A percentile compares a stretch with the other conserved stretches of the same genome.
Evolutionary conservation across 2,329 filamentous ascomycete species (phyloP).

Genomic region (Biscogniauxia mediterranea): DNA sequence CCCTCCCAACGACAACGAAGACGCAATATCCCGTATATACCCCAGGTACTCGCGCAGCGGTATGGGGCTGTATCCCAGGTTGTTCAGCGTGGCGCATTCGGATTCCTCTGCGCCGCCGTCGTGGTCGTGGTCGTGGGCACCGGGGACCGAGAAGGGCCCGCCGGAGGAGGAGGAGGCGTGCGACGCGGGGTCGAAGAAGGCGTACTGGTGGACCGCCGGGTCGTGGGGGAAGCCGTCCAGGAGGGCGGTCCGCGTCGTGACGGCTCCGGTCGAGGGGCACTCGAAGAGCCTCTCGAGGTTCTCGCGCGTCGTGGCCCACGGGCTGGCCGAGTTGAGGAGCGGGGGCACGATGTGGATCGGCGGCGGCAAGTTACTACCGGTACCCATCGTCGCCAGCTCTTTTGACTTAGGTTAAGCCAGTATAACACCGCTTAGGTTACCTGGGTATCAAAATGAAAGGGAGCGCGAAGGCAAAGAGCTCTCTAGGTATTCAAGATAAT

Average conservation of each 20-base stretch:
- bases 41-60: conserved; percentile 57
- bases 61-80: conserved; percentile 70
- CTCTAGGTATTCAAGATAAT: too few species aligned
- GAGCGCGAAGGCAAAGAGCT: too few species aligned
- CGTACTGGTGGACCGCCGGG: conserved; percentile 58
- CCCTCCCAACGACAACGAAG: conserved; percentile 36
- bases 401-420: not conserved
- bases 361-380: conserved; percentile 37
- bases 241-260: conserved; percentile 71
- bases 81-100: conserved; percentile 57
- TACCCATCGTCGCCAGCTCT: not conserved
- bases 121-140: conserved; percentile 1
- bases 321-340: conserved; percentile 71
- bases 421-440: conserved; percentile 1
- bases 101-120: too few species aligned
- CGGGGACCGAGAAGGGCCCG: conserved; percentile 14
- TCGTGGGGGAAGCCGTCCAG: conserved; percentile 64
- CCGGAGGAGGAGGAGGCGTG: conserved; percentile 3
- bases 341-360: conserved; percentile 58
- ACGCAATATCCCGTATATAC: conserved; percentile 58
- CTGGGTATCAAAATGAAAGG: not conserved
- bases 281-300: conserved; percentile 62
- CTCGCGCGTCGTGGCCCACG: conserved; percentile 67
- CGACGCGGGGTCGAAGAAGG: conserved; percentile 57
- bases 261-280: conserved; percentile 64